Percentiles rank a stretch among this genome's conserved stretches.
These are phyloP conservation scores for Colletotrichum lupini DNA, from an alignment of 2,329 filamentous ascomycete genomes.

Conservation along the genomic window DNA sequence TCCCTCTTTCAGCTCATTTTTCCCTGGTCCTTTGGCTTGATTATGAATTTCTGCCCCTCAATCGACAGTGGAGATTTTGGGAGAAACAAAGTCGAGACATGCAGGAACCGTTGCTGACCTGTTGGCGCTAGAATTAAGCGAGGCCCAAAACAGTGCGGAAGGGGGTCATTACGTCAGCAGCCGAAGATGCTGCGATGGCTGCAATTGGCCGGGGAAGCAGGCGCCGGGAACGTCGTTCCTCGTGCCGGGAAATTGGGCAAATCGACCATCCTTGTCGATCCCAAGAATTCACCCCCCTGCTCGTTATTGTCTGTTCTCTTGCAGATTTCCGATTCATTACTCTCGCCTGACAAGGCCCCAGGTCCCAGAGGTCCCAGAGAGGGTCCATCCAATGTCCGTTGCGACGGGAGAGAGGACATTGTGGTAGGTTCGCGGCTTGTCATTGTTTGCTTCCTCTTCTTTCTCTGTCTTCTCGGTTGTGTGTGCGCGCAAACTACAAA, in stretches of 20 bases:
- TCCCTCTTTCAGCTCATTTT: background rate
- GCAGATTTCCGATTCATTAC: background rate
- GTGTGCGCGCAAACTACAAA: conserved; percentile 15
- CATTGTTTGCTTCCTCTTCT: background rate
- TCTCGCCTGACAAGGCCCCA: background rate
- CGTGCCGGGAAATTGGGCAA: conserved; percentile 1
- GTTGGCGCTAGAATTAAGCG: conserved; percentile 8
- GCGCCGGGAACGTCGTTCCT: background rate
- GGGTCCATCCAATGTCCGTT: conserved; percentile 1
- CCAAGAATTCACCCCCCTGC: background rate
- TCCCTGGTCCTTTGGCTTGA: background rate
- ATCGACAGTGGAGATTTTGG: background rate
- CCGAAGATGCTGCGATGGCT: background rate
- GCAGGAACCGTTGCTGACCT: conserved; percentile 10
- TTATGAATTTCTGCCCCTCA: conserved; percentile 4
- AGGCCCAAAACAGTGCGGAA: background rate
- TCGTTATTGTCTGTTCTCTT: background rate
- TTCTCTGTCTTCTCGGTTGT: too few relatives aligned
- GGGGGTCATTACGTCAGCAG: background rate
- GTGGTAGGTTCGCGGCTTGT: conserved; percentile 7
- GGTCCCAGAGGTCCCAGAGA: too few relatives aligned
- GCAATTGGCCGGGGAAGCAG: background rate
- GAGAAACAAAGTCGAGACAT: conserved; percentile 1
- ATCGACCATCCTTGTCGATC: background rate
- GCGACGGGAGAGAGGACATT: background rate